Evolutionary conservation across 2,329 filamentous ascomycete species (phyloP).

Genomic region (Fusarium sp.): DNA sequence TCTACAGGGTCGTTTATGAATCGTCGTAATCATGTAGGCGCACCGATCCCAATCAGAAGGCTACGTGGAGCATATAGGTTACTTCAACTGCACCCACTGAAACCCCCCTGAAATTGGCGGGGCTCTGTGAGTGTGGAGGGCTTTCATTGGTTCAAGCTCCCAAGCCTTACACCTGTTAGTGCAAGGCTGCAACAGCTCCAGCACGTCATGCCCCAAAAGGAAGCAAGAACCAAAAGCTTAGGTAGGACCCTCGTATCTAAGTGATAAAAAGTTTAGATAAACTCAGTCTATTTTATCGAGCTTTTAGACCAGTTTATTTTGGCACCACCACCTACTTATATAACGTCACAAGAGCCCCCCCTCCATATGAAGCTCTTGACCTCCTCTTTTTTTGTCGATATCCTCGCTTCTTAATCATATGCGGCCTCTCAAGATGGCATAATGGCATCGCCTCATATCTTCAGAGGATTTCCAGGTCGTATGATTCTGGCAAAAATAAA

Average conservation of each 20-base stretch:
- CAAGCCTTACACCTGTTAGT: conserved; percentile 28
- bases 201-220: conserved; percentile 24
- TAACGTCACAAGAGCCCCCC: not conserved
- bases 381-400: conserved; percentile 19
- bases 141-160: conserved; percentile 38
- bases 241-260: not conserved
- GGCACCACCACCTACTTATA: not conserved
- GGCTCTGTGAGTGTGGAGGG: not conserved
- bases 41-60: conserved; percentile 39
- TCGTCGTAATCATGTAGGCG: conserved; percentile 30
- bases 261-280: not conserved
- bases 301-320: not conserved
- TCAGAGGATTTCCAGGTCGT: conserved; percentile 21
- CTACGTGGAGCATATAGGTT: conserved; percentile 39
- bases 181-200: conserved; percentile 41
- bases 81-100: conserved; percentile 27
- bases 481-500: conserved; percentile 11
- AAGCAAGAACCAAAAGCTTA: not conserved
- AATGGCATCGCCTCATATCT: conserved; percentile 35
- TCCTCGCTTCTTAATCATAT: conserved; percentile 8
- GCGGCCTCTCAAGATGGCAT: conserved; percentile 45
- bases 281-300: not conserved
- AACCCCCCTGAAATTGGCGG: conserved; percentile 23
- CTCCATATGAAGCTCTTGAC: not conserved
- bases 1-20: conserved; percentile 10